These are phyloP conservation scores for Picea glauca DNA, from an alignment of 75 land plant species.

Conservation along the genomic window DNA sequence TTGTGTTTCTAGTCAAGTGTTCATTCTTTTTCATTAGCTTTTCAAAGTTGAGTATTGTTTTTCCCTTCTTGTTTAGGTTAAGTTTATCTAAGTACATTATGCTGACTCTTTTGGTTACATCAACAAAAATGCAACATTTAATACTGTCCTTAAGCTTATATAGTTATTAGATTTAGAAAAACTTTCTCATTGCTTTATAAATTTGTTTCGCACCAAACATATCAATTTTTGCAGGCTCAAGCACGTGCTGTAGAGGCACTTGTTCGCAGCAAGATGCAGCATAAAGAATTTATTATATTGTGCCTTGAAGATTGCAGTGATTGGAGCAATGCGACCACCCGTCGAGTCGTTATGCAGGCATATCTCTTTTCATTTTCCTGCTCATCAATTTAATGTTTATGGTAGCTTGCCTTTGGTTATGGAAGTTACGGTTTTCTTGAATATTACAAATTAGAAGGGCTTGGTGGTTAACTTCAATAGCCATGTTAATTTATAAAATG, in stretches of 20 bases:
- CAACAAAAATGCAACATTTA: not conserved
- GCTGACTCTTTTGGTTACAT: not conserved
- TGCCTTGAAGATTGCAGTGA: conserved; percentile 98
- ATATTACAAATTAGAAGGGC: no score
- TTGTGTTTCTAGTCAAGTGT: not conserved
- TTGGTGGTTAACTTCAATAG: no score
- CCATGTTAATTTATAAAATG: not conserved
- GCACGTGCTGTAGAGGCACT: conserved; percentile 94
- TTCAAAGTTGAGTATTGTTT: not conserved
- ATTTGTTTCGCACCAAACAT: not conserved
- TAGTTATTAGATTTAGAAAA: not conserved
- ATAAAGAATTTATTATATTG: conserved; percentile 89
- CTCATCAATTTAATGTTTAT: not conserved
- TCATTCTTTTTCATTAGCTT: not conserved
- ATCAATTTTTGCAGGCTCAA: conserved; percentile 54
- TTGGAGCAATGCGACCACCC: conserved; percentile 97
- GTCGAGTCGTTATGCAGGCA: conserved; percentile 96
- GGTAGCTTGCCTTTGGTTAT: not conserved
- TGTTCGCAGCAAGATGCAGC: conserved; percentile 92
- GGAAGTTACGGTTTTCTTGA: not conserved
- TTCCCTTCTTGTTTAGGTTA: not conserved
- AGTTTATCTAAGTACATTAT: not conserved
- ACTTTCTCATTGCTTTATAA: not conserved
- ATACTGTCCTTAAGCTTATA: not conserved
- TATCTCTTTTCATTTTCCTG: conserved; percentile 1